Evolutionary conservation across 805 yeast species (phyloP).

Genomic region (Komagataella populi): DNA sequence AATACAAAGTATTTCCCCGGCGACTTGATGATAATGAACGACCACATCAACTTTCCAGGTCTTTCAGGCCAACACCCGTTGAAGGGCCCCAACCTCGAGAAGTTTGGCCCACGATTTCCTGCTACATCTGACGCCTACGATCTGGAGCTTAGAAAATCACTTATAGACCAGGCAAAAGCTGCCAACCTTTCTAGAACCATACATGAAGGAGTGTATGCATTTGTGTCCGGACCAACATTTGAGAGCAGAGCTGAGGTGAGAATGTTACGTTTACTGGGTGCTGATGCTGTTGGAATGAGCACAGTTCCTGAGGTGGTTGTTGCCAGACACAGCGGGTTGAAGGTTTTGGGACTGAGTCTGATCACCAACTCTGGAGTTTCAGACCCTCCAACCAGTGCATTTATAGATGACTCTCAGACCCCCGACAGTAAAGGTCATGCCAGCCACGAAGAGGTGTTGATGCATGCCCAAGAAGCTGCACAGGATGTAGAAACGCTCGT

Average conservation of each 20-base stretch:
- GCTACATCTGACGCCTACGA: slow-evolving; percentile 88
- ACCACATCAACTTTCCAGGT: slow-evolving; percentile 88
- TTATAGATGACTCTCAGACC: slow-evolving; percentile 32
- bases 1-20: slow-evolving; percentile 60
- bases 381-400: slow-evolving; percentile 54
- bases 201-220: slow-evolving; percentile 80
- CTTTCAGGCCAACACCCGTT: slow-evolving; percentile 80
- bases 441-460: slow-evolving; percentile 83
- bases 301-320: slow-evolving; percentile 93
- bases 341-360: slow-evolving; percentile 72
- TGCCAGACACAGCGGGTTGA: slow-evolving; percentile 79
- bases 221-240: slow-evolving; percentile 87
- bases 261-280: slow-evolving; percentile 57
- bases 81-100: slow-evolving; percentile 72
- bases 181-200: slow-evolving; percentile 40
- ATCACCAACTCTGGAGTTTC: slow-evolving; percentile 76
- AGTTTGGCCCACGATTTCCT: slow-evolving; percentile 75
- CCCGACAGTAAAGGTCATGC: slow-evolving; percentile 67
- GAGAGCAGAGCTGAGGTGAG: slow-evolving; percentile 91
- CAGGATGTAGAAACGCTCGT: slow-evolving; percentile 64
- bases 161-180: slow-evolving; percentile 33
- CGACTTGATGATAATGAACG: slow-evolving; percentile 81
- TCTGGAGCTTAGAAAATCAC: slow-evolving; percentile 37
- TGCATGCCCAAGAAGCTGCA: slow-evolving; percentile 70
- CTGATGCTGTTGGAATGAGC: slow-evolving; percentile 95